Percentiles rank a stretch among this genome's conserved stretches.
Conservation (phyloP, 352 stramenopile species). For the Phytophthora nicotianae region DNA sequence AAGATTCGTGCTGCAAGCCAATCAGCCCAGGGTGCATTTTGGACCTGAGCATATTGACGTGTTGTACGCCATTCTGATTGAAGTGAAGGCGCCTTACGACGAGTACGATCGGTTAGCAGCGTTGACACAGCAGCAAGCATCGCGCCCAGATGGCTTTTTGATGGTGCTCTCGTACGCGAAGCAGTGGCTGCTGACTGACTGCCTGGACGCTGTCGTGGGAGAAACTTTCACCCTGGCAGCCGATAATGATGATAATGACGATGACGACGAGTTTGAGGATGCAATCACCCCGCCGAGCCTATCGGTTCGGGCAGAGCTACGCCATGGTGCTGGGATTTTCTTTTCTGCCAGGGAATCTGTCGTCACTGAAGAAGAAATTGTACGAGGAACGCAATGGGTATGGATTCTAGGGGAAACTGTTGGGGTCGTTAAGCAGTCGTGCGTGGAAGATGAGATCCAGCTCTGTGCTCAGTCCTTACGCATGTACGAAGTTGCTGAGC, state of each 20-base stretch:
- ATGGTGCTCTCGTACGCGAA: conserved; percentile 87
- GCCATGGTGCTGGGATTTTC: conserved; percentile 53
- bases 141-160: conserved; percentile 80
- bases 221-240: conserved; percentile 47
- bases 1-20: conserved; percentile 22
- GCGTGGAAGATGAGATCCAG: conserved; percentile 83
- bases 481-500: conserved; percentile 56
- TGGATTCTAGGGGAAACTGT: conserved; percentile 60
- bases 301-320: conserved; percentile 53
- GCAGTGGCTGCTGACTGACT: conserved; percentile 84
- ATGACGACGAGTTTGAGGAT: conserved; percentile 88
- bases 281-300: conserved; percentile 86
- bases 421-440: conserved; percentile 78
- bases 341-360: conserved; percentile 50
- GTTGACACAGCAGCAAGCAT: conserved; percentile 77
- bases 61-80: conserved; percentile 84
- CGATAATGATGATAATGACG: conserved; percentile 69
- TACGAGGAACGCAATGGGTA: conserved; percentile 46
- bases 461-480: conserved; percentile 59
- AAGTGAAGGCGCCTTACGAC: conserved; percentile 88
- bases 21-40: conserved; percentile 74
- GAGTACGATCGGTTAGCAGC: conserved; percentile 76
- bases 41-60: conserved; percentile 82
- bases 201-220: conserved; percentile 64
- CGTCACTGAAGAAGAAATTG: conserved; percentile 9